Base-by-base conservation (phyloP, 108 stramenopile genomes). In the Fragilariopsis cylindrus region DNA sequence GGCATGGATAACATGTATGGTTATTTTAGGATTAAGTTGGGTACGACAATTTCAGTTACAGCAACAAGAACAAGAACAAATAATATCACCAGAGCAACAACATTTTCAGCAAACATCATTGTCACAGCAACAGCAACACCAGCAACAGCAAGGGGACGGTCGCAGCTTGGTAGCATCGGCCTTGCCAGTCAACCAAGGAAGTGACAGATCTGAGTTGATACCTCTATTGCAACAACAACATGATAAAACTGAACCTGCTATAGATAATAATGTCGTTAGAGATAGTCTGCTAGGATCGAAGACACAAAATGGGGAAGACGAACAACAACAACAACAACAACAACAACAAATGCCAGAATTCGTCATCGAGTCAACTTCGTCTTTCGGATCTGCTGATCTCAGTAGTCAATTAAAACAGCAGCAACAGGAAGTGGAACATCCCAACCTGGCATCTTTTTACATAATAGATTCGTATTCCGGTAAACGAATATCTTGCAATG, bases 1-100 rank as follows among this genome's bases (percentile, higher is more conserved):
- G 45, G 91, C 88, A 7, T 92, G 88, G 88, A 74, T 79, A n/a
- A 92, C 91, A 45, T 88, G 88, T 57, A 9, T 88, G 11, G 60
- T 83, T 21, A 87, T 89, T 52, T 44, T 87, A 0, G 47, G 52
- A 11, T 48, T 81, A 64, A 67, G 70, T 15, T 75, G 73, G 75
- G 55, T 79, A 18, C 81, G 62, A 45, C 43, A 45, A 63, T 41
- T 43, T 42, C 39, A 30, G 9, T 4, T 11, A 60, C 11, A 9
- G 7, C 7, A 18, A 60, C 58, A 18, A 60, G n/a, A 21, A 40
- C 58, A 60, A 60, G 58, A 60, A 30, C 30, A 30, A 30, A 30
- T 30, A 30, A 30, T 30, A 30, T 30, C 30, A 30, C 30, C 30
- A 30, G 30, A 30, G 30, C 30, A 78, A 44, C 49, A 52, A 71